Percentiles rank a stretch among this genome's conserved stretches.
phyloP scores from a whole-genome alignment of 345 rosid genomes.

The Arabis alpina region DNA sequence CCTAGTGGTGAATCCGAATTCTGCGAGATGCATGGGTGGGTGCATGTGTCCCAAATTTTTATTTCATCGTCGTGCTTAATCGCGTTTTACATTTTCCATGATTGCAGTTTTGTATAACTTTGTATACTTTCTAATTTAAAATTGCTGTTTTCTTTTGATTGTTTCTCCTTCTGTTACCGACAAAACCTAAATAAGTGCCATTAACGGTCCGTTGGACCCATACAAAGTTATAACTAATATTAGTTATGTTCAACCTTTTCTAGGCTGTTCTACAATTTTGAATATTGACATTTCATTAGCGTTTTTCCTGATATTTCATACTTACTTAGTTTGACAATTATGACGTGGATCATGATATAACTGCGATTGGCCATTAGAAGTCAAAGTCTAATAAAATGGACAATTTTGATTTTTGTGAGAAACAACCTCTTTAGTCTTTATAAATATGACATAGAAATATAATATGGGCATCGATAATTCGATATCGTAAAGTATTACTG shows the following conservation, averaged over 20 bases:
- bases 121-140: constrained; percentile 3
- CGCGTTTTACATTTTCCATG: constrained; percentile 17
- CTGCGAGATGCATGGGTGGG: not conserved
- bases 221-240: constrained; percentile 9
- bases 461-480: not conserved
- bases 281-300: constrained; percentile 26
- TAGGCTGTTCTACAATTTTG: constrained; percentile 32
- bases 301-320: constrained; percentile 25
- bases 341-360: constrained; percentile 12
- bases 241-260: constrained; percentile 15
- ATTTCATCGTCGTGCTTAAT: not conserved
- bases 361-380: constrained; percentile 20
- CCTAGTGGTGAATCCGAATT: too few species aligned
- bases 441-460: not conserved
- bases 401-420: constrained; percentile 7
- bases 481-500: constrained; percentile 1
- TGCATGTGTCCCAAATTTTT: not conserved
- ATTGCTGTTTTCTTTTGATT: constrained; percentile 29
- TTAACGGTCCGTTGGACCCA: constrained; percentile 24
- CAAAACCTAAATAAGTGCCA: constrained; percentile 28
- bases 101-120: not conserved
- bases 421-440: constrained; percentile 1
- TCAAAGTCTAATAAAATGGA: constrained; percentile 32
- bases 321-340: constrained; percentile 28
- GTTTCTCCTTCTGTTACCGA: constrained; percentile 27